Evolutionary conservation across 129 eudicot genomes (phyloP).

Genomic region (Tagetes patula): DNA sequence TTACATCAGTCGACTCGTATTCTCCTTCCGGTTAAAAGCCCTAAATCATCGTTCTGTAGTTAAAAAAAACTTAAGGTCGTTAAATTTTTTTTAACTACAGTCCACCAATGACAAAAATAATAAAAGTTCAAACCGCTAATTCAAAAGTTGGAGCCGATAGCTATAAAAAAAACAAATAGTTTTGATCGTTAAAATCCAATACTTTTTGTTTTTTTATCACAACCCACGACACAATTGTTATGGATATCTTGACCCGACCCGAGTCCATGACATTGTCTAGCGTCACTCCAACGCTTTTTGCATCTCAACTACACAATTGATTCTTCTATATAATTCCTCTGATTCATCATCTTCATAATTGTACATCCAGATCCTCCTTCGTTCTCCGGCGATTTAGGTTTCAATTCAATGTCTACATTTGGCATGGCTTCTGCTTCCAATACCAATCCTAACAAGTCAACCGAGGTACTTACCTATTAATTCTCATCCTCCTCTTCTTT

Average conservation of each 20-base stretch:
- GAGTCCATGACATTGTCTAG: slow-evolving; percentile 9
- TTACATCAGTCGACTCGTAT: too few relatives aligned
- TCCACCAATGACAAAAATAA: too few relatives aligned
- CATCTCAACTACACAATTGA: slow-evolving; percentile 7
- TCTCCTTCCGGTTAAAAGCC: too few relatives aligned
- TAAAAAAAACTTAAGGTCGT: too few relatives aligned
- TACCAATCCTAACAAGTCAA: slow-evolving; percentile 63
- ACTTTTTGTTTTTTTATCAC: too few relatives aligned
- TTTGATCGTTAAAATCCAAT: too few relatives aligned
- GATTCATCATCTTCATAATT: too few relatives aligned
- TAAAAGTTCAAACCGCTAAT: too few relatives aligned
- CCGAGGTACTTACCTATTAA: slow-evolving; percentile 46
- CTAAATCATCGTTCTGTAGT: too few relatives aligned
- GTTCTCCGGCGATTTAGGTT: slow-evolving; percentile 21
- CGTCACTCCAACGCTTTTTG: slow-evolving; percentile 29
- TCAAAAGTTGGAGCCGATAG: too few relatives aligned
- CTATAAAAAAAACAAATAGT: too few relatives aligned
- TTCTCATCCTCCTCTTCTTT: background rate
- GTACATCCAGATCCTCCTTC: background rate
- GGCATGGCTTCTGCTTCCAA: slow-evolving; percentile 47
- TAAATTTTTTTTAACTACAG: too few relatives aligned
- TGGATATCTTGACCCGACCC: background rate
- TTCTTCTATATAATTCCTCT: background rate
- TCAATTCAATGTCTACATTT: slow-evolving; percentile 54
- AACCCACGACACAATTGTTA: background rate